A percentile compares a stretch with the other conserved stretches of the same genome.
Conservation (phyloP, 2,329 filamentous ascomycete species). For the Colletotrichum orchidophilum region DNA sequence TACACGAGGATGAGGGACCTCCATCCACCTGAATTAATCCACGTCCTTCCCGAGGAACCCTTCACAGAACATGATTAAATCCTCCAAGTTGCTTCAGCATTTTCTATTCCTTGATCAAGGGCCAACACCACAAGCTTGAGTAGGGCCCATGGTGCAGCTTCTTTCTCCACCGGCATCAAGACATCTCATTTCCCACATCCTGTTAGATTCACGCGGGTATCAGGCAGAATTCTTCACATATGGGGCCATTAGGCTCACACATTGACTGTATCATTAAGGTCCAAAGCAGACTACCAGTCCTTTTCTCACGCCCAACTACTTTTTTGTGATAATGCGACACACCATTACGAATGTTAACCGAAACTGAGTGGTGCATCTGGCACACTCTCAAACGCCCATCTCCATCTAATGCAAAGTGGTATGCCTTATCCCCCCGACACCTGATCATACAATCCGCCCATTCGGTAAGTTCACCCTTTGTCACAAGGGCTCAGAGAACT, state of each 20-base stretch:
- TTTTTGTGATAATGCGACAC: background rate
- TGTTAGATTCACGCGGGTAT: too few species aligned
- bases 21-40: too few species aligned
- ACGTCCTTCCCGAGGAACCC: background rate
- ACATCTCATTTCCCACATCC: background rate
- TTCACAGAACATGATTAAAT: background rate
- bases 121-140: background rate
- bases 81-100: background rate
- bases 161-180: background rate
- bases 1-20: too few species aligned
- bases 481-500: background rate
- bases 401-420: conserved; percentile 31
- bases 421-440: conserved; percentile 15
- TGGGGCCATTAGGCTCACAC: background rate
- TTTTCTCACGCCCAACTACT: background rate
- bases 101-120: background rate
- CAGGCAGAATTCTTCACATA: background rate
- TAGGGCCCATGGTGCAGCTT: too few species aligned
- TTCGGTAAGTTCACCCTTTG: background rate
- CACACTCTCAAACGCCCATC: conserved; percentile 22
- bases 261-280: background rate
- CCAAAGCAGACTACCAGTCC: background rate
- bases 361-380: conserved; percentile 2
- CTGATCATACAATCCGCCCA: conserved; percentile 18
- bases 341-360: background rate